Percentiles rank a stretch among this genome's conserved stretches.
Conservation (phyloP, 2,329 filamentous ascomycete species). For the Chaetomium strumarium region DNA sequence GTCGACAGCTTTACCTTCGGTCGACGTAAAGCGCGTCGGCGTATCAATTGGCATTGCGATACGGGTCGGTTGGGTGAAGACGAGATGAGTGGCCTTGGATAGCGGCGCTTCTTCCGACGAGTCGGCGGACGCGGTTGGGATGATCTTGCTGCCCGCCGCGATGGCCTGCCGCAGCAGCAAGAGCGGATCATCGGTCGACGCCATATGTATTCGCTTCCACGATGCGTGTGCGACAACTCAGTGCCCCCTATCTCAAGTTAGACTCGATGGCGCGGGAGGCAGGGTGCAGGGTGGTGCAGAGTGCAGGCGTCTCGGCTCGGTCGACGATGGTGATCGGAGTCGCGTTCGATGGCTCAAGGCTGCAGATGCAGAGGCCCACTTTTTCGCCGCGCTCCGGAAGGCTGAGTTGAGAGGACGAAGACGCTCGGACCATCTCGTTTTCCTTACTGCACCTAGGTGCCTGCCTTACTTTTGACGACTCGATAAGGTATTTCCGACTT, state of each 20-base stretch:
- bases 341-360: no score
- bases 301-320: no score
- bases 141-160: conserved; percentile 60
- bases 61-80: conserved; percentile 58
- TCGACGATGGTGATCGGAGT: no score
- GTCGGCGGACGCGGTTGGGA: conserved; percentile 67
- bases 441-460: no score
- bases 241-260: neutral
- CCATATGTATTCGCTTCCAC: conserved; percentile 40
- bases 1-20: conserved; percentile 62
- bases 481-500: no score
- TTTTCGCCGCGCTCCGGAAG: no score
- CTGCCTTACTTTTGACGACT: no score
- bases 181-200: conserved; percentile 65
- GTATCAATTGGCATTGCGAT: conserved; percentile 63
- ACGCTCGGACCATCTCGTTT: no score
- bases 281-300: neutral
- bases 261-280: neutral
- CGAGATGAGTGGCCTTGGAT: conserved; percentile 70
- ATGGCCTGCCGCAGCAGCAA: conserved; percentile 80
- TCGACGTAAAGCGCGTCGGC: conserved; percentile 82
- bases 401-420: no score
- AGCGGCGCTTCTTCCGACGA: conserved; percentile 55
- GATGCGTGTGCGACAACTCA: no score
- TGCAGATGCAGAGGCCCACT: no score